These are phyloP conservation scores for Omphalea diandra DNA, from an alignment of 441 rosid genomes.

Conservation along the genomic window DNA sequence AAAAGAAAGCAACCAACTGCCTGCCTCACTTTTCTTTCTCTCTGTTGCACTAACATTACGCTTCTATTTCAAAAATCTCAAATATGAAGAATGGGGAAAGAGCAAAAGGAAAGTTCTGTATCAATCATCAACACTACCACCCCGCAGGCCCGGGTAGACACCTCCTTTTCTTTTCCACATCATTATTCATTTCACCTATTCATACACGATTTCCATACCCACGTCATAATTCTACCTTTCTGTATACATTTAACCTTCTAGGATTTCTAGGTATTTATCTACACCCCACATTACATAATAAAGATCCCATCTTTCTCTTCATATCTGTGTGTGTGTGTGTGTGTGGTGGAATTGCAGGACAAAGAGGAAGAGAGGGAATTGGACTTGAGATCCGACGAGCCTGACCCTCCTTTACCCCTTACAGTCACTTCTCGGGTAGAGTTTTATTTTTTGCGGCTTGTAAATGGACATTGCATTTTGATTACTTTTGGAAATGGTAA, in stretches of 20 bases:
- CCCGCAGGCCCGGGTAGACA: conserved; percentile 24
- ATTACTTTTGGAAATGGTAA: not conserved
- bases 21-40: conserved; percentile 13
- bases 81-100: conserved; percentile 26
- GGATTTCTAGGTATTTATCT: not conserved
- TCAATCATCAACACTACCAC: conserved; percentile 35
- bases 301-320: not conserved
- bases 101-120: conserved; percentile 29
- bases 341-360: conserved; percentile 61
- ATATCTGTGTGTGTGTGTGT: conserved; percentile 17
- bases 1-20: conserved; percentile 21
- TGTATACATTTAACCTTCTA: not conserved
- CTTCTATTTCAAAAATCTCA: not conserved
- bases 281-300: not conserved
- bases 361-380: conserved; percentile 62
- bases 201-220: not conserved
- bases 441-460: not conserved
- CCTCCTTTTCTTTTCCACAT: not conserved
- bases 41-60: too few species aligned
- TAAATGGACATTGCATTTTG: not conserved
- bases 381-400: conserved; percentile 67
- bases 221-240: too few species aligned
- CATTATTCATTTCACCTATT: conserved; percentile 27
- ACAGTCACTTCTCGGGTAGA: conserved; percentile 94
- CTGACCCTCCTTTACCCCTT: conserved; percentile 76